Evolutionary conservation across 1,284 basidiomycete genomes (phyloP), one percentile per base, ranked within the genome.

Genomic region (Neotropicomus parvogracilis): DNA sequence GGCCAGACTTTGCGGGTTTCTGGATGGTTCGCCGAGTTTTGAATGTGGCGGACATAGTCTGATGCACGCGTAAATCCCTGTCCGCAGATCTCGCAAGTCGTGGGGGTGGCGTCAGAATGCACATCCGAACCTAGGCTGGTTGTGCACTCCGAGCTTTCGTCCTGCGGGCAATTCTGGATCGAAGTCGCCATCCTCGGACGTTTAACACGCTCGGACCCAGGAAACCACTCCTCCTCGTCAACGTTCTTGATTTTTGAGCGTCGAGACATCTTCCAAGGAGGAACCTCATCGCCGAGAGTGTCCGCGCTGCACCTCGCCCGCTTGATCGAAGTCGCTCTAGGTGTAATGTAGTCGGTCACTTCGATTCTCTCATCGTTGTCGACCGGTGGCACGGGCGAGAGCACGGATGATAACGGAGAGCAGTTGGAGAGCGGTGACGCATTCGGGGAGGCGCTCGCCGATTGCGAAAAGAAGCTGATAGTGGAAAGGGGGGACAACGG

Each of bases 161-260:
- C 37, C 6, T 1, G 16, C 0, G 8, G 43, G 41, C 3, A 2
- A 21, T 14, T n/a, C 3, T 39, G 16, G 11, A 6, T 3, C 5
- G 24, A 26, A 4, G 38, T 1, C 3, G 4, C 3, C 5, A 3
- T 2, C n/a, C 37, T 52, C 3, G 26, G n/a, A 31, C 47, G 55
- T 37, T 49, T 63, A 4, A 32, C 26, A 6, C 53, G 55, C 34
- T 36, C 44, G 14, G n/a, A 24, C 1, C 1, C 31, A 0, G 64
- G 64, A 2, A 10, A 49, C 62, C 62, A 62, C n/a, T 62, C 60
- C 2, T 61, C 60, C 2, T 66, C 60, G 9, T 62, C 64, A n/a
- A 29, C 16, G 11, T 53, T 46, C 39, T 44, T 59, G n/a, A 19
- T 28, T 24, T 48, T 62, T 8, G 41, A 40, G 20, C 49, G 53